Conservation (phyloP, 768 basidiomycete species). For the Leccinum aurantiacum region DNA sequence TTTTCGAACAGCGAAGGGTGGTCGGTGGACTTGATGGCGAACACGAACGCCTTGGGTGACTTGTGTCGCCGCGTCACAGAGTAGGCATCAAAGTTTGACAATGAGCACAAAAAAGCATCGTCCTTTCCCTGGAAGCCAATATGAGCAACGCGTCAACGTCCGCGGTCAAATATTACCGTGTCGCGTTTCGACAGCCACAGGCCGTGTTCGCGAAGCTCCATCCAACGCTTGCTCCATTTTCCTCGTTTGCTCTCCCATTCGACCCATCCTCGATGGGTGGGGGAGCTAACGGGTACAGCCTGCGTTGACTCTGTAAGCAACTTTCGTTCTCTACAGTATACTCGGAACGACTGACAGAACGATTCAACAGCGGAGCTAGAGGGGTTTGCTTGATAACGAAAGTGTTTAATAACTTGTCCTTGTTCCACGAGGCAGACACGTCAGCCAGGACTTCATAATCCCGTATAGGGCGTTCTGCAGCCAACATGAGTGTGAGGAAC, state of each 20-base stretch:
- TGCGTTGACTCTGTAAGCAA: conserved; percentile 43
- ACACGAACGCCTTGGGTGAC: conserved; percentile 81
- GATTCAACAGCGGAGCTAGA: conserved; percentile 57
- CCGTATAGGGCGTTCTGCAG: conserved; percentile 82
- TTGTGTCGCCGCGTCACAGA: conserved; percentile 72
- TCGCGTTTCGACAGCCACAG: conserved; percentile 90
- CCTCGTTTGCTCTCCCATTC: conserved; percentile 90
- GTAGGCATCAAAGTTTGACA: conserved; percentile 90
- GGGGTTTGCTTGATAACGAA: conserved; percentile 78
- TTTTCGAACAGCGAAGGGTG: conserved; percentile 86
- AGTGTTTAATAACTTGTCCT: conserved; percentile 73
- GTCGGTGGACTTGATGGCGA: conserved; percentile 88
- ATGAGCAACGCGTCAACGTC: conserved; percentile 7
- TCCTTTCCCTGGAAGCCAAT: conserved; percentile 69
- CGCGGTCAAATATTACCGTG: conserved; percentile 49
- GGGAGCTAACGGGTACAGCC: conserved; percentile 48
- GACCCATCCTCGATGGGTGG: conserved; percentile 59
- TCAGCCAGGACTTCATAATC: conserved; percentile 82
- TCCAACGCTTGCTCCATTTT: conserved; percentile 93
- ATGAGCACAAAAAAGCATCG: conserved; percentile 73
- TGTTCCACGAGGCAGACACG: conserved; percentile 86
- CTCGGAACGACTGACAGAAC: conserved; percentile 46
- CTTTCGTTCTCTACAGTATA: conserved; percentile 35
- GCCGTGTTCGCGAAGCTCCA: conserved; percentile 83
- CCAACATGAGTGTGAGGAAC: conserved; percentile 11